Conservation (phyloP, 2,329 filamentous ascomycete species). For the Penicillium rolfsii region DNA sequence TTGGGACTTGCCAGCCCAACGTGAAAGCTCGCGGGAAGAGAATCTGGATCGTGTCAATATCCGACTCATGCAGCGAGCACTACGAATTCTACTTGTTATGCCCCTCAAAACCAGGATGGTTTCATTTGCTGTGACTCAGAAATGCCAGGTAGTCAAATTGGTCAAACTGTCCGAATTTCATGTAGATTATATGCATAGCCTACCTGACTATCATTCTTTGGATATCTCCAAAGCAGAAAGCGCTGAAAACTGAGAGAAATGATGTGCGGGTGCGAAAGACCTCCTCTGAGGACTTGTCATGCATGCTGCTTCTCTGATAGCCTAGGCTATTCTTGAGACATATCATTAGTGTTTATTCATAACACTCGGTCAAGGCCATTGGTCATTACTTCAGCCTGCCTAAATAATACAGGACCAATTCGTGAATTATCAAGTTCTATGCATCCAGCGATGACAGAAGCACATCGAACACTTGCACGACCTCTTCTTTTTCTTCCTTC, state of each 20-base stretch:
- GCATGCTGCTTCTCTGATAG: slow-evolving; percentile 47
- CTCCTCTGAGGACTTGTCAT: slow-evolving; percentile 52
- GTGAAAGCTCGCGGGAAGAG: slow-evolving; percentile 47
- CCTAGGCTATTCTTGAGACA: background rate
- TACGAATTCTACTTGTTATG: slow-evolving; percentile 28
- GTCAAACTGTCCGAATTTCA: background rate
- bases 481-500: slow-evolving; percentile 18
- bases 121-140: slow-evolving; percentile 14
- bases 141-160: slow-evolving; percentile 9
- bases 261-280: slow-evolving; percentile 53
- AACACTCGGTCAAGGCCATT: too few species aligned
- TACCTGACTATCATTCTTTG: slow-evolving; percentile 2
- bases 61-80: background rate
- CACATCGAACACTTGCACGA: slow-evolving; percentile 25
- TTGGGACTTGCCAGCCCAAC: slow-evolving; percentile 53
- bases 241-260: slow-evolving; percentile 48
- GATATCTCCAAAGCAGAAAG: slow-evolving; percentile 21
- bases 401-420: background rate
- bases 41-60: slow-evolving; percentile 10
- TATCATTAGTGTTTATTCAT: too few species aligned
- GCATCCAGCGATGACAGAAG: slow-evolving; percentile 12
- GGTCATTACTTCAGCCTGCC: background rate
- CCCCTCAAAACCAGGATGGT: slow-evolving; percentile 36
- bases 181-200: background rate
- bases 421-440: background rate